Evolutionary conservation across 23 red algal species (phyloP).

Genomic region (Pyropia yezoensis): DNA sequence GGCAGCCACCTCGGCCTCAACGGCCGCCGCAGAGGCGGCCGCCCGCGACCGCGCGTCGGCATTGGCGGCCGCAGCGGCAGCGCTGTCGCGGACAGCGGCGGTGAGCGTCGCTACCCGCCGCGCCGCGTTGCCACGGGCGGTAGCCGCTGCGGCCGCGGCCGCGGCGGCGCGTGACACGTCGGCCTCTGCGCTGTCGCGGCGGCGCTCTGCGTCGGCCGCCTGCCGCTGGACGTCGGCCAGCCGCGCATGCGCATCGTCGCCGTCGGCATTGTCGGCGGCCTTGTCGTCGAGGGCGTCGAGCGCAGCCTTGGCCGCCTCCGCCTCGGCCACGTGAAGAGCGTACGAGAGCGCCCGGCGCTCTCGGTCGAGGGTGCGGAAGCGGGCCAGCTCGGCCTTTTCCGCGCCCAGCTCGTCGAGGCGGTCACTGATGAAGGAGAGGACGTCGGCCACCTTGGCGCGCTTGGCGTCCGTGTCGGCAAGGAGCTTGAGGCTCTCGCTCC

Average conservation of each 20-base stretch:
- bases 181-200: no score
- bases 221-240: conserved; percentile 14
- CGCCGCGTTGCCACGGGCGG: no score
- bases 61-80: no score
- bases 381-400: conserved; percentile 77
- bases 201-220: not conserved
- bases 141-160: no score
- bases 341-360: conserved; percentile 77
- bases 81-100: no score
- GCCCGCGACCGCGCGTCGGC: no score
- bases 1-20: no score
- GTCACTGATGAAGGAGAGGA: conserved; percentile 72
- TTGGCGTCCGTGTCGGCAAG: conserved; percentile 78
- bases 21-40: no score
- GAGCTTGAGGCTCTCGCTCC: conserved; percentile 69
- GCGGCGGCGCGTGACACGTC: no score
- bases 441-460: conserved; percentile 74
- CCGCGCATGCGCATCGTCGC: conserved; percentile 28
- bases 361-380: conserved; percentile 69
- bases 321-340: conserved; percentile 51
- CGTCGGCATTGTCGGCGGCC: conserved; percentile 31
- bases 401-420: conserved; percentile 75
- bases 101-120: no score
- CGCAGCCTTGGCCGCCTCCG: conserved; percentile 63
- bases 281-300: conserved; percentile 49